These are phyloP conservation scores for Berkeleyomyces rouxiae DNA, from an alignment of 2,329 filamentous ascomycete genomes.

Conservation along the genomic window DNA sequence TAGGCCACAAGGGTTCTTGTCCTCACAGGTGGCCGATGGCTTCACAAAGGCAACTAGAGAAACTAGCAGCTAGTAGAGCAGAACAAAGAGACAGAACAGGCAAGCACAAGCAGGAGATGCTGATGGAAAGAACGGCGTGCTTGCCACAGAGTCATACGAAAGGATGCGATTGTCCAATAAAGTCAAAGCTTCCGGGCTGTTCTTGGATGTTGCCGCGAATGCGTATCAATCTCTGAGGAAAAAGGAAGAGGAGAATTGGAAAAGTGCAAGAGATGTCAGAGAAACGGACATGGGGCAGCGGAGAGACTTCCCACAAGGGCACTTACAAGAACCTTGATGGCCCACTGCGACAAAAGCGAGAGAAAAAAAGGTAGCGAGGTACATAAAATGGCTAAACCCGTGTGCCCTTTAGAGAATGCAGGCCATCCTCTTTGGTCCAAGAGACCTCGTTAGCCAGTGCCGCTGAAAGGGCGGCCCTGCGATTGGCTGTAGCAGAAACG, in stretches of 20 bases:
- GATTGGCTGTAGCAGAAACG: background rate
- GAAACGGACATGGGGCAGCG: background rate
- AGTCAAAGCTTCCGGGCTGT: background rate
- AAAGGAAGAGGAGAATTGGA: background rate
- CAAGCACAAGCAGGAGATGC: background rate
- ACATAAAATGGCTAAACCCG: background rate
- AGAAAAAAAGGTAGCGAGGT: background rate
- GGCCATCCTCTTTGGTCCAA: background rate
- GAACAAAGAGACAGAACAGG: background rate
- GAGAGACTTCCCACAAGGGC: background rate
- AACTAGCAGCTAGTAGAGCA: background rate
- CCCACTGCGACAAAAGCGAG: background rate
- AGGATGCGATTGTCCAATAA: background rate
- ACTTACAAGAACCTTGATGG: slow-evolving; percentile 12
- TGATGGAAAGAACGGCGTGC: background rate
- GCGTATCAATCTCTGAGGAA: background rate
- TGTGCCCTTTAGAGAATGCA: background rate
- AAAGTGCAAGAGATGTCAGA: background rate
- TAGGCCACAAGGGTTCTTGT: background rate
- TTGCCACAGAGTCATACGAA: background rate
- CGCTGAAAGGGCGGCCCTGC: background rate
- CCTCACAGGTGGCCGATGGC: background rate
- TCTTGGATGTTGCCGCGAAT: background rate
- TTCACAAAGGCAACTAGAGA: background rate
- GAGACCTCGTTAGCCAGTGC: background rate